These are phyloP conservation scores for Beauveria scarabaeidicola DNA, from an alignment of 2,329 filamentous ascomycete genomes.

Conservation along the genomic window DNA sequence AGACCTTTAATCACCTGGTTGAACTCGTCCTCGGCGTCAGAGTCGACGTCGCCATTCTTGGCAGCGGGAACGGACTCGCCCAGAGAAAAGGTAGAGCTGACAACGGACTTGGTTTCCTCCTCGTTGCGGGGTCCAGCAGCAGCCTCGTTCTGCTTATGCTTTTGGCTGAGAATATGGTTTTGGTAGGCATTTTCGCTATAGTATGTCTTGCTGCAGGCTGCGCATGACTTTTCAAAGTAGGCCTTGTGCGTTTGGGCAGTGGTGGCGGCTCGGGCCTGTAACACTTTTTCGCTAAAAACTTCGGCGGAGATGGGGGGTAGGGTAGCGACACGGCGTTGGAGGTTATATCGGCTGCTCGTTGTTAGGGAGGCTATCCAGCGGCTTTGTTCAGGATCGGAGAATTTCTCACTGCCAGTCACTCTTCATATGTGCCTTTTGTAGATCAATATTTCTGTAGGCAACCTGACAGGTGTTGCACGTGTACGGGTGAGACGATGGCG, in stretches of 20 bases:
- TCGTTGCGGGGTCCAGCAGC: constrained; percentile 35
- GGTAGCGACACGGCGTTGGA: constrained; percentile 87
- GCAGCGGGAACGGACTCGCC: constrained; percentile 61
- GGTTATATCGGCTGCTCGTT: constrained; percentile 70
- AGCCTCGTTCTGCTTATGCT: constrained; percentile 61
- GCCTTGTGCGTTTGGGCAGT: constrained; percentile 81
- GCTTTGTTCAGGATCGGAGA: neutral
- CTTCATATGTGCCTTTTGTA: constrained; percentile 94
- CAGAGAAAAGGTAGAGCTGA: constrained; percentile 86
- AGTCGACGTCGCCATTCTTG: constrained; percentile 45
- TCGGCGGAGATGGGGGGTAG: constrained; percentile 87
- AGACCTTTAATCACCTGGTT: constrained; percentile 69
- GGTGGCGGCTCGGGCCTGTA: constrained; percentile 79
- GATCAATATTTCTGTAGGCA: constrained; percentile 86
- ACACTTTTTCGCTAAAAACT: constrained; percentile 89
- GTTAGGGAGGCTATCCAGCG: constrained; percentile 1
- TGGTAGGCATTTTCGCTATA: constrained; percentile 93
- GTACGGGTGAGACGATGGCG: constrained; percentile 65
- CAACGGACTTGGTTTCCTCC: constrained; percentile 71
- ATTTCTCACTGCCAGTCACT: constrained; percentile 93
- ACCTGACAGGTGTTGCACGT: constrained; percentile 98
- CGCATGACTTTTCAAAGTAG: constrained; percentile 76
- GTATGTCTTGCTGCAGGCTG: constrained; percentile 81
- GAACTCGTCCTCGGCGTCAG: constrained; percentile 66
- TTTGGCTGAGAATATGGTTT: constrained; percentile 86